A percentile compares a stretch with the other conserved stretches of the same genome.
phyloP scores from a whole-genome alignment of 139 green algal genomes.

The Chlorella ohadii region DNA sequence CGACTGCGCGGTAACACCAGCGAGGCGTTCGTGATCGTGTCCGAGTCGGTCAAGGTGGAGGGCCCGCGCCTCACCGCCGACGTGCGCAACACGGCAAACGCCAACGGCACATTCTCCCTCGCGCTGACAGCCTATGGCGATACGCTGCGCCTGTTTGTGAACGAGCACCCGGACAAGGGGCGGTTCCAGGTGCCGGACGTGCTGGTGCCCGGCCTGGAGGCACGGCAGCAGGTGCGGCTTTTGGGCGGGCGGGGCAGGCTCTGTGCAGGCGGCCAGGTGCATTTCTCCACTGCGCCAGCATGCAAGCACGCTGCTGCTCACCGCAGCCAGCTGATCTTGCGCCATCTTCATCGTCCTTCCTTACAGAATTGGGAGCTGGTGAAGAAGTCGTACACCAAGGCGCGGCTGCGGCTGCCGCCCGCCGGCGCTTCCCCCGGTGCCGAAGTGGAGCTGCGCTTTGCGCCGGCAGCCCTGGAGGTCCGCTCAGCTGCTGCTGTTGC shows the following conservation, averaged over 20 bases:
- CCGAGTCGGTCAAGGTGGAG: conserved; percentile 59
- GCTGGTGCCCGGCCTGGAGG: conserved; percentile 58
- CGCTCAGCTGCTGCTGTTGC: not conserved
- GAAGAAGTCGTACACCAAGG: conserved; percentile 37
- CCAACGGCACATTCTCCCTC: conserved; percentile 60
- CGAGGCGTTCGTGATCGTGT: conserved; percentile 62
- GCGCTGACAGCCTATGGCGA: conserved; percentile 70
- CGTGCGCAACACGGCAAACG: conserved; percentile 53
- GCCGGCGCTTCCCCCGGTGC: not conserved
- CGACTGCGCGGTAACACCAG: conserved; percentile 72
- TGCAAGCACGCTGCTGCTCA: no score
- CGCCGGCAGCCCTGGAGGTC: conserved; percentile 72
- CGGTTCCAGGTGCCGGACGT: conserved; percentile 86
- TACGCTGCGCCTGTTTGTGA: conserved; percentile 81
- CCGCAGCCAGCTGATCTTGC: no score
- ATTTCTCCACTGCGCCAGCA: not conserved
- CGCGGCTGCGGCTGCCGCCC: conserved; percentile 29
- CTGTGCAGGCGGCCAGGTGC: not conserved
- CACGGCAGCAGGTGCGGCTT: conserved; percentile 11
- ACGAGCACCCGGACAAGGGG: conserved; percentile 62
- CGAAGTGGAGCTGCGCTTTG: conserved; percentile 62
- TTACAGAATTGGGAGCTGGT: conserved; percentile 41
- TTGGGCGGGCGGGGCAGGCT: not conserved
- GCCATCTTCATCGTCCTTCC: no score
- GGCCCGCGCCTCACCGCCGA: conserved; percentile 55